A percentile compares a stretch with the other conserved stretches of the same genome.
phyloP scores from a whole-genome alignment of 2,329 filamentous ascomycete genomes.

The Zalaria sp. region DNA sequence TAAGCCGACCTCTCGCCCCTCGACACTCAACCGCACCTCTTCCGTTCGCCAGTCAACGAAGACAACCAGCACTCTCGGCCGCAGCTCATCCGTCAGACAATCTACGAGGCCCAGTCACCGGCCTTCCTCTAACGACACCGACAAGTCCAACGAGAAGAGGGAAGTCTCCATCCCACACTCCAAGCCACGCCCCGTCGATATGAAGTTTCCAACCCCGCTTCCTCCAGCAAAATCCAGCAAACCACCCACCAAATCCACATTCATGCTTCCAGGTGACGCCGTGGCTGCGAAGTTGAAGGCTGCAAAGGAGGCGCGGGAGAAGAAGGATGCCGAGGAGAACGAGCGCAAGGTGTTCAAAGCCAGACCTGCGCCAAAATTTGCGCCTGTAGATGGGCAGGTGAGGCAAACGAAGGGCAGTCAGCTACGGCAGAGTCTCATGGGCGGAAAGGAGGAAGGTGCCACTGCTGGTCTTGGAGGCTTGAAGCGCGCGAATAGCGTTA shows the following conservation, averaged over 20 bases:
- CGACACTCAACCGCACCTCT: background rate
- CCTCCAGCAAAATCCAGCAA: constrained; percentile 35
- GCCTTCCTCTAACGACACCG: no score
- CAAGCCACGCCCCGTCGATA: constrained; percentile 32
- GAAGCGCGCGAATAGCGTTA: constrained; percentile 13
- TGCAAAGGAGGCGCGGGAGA: constrained; percentile 22
- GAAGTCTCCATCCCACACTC: constrained; percentile 17
- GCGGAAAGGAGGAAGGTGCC: background rate
- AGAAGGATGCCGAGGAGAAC: constrained; percentile 14
- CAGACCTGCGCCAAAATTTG: constrained; percentile 23
- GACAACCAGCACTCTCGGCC: background rate
- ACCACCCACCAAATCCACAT: constrained; percentile 34
- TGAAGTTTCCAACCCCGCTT: constrained; percentile 32
- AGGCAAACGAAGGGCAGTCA: constrained; percentile 32
- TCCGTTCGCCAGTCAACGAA: background rate
- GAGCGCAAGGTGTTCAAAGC: constrained; percentile 33
- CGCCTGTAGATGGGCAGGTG: constrained; percentile 11
- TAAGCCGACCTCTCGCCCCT: constrained; percentile 14
- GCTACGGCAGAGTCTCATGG: constrained; percentile 24
- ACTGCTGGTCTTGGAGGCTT: constrained; percentile 1
- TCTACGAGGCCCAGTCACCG: no score
- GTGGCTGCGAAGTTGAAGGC: constrained; percentile 39
- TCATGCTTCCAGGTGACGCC: constrained; percentile 38
- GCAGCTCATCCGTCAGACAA: background rate
- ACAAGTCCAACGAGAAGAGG: no score